Evolutionary conservation across 805 yeast genomes (phyloP).

Genomic region (Kazachstania psychrophila): DNA sequence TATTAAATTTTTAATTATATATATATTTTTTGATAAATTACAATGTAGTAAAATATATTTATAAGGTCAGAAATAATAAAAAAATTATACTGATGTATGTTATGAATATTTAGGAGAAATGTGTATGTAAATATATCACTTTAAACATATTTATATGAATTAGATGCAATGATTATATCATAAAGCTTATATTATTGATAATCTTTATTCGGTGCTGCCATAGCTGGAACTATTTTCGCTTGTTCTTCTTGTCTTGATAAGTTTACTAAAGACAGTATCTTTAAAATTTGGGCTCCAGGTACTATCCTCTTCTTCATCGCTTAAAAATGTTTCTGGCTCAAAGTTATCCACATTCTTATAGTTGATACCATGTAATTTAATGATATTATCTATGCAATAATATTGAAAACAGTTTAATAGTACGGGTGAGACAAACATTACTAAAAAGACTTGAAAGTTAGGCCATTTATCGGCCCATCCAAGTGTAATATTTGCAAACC

Average conservation of each 20-base stretch:
- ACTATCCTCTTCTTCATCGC: conserved; percentile 2
- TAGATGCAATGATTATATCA: too few species aligned
- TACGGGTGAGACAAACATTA: conserved; percentile 74
- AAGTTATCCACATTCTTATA: conserved; percentile 22
- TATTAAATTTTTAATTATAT: too few species aligned
- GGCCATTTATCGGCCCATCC: conserved; percentile 81
- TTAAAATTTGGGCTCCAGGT: neutral
- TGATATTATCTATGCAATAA: conserved; percentile 62
- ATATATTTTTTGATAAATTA: too few species aligned
- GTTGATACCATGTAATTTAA: conserved; percentile 42
- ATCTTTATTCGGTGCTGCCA: neutral
- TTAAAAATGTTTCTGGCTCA: conserved; percentile 17
- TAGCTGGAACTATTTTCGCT: neutral
- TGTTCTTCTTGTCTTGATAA: neutral
- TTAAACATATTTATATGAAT: too few species aligned
- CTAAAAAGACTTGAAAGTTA: conserved; percentile 74
- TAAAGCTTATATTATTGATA: too few species aligned
- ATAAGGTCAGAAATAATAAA: neutral
- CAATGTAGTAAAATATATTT: too few species aligned
- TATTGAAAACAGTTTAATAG: conserved; percentile 67
- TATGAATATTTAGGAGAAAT: neutral
- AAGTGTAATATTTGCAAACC: conserved; percentile 65
- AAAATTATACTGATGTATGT: too few species aligned
- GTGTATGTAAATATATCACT: too few species aligned
- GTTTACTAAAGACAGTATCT: neutral